Evolutionary conservation across 768 basidiomycete species (phyloP).

Genomic region (Russula griseocarnosa): DNA sequence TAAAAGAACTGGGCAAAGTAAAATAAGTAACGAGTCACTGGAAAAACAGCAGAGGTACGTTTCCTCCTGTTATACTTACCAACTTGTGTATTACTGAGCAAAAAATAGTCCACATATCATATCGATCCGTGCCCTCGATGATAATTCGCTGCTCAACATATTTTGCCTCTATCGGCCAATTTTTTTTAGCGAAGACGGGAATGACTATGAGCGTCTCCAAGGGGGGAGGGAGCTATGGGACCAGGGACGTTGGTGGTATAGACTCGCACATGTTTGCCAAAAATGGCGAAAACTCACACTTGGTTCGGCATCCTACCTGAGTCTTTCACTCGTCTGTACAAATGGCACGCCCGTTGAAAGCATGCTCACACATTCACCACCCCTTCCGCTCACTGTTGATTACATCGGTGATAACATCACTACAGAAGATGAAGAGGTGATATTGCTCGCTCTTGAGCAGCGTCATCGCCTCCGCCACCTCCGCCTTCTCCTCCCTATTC

Average conservation of each 20-base stretch:
- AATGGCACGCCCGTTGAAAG: not conserved
- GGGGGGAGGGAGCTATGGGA: too few species aligned
- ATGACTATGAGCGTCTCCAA: too few species aligned
- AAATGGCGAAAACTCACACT: not conserved
- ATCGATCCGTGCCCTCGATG: not conserved
- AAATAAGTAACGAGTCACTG: too few species aligned
- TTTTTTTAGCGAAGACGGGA: too few species aligned
- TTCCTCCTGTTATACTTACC: too few species aligned
- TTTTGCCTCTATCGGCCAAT: too few species aligned
- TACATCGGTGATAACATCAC: not conserved
- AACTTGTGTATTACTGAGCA: too few species aligned
- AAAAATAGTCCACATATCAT: not conserved
- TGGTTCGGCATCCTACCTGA: not conserved
- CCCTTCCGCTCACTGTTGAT: not conserved
- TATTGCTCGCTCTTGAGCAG: not conserved
- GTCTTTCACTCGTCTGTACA: not conserved
- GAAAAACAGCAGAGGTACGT: too few species aligned
- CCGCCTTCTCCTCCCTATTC: not conserved
- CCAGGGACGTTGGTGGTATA: not conserved
- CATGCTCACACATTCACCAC: constrained; percentile 1
- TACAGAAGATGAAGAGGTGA: not conserved
- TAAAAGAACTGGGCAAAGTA: too few species aligned
- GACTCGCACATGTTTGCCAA: not conserved
- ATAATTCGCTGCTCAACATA: not conserved
- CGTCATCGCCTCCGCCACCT: not conserved